Conservation (phyloP, 2,329 filamentous ascomycete species). For the Davidsoniella australis region DNA sequence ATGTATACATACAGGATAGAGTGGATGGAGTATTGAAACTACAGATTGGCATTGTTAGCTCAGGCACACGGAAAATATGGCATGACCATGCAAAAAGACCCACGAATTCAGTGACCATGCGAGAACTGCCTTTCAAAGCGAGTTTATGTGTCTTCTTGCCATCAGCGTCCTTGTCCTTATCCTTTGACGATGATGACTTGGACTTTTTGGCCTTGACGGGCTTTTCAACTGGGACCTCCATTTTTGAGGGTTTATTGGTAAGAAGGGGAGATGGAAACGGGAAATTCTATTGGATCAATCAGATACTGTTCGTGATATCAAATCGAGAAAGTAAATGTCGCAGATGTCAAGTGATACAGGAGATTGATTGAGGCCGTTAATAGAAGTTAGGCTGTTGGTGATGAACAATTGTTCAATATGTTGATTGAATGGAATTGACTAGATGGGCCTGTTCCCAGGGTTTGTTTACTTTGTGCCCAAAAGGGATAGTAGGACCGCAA, state of each 20-base stretch:
- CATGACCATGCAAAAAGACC: slow-evolving; percentile 20
- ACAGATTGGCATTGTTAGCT: slow-evolving; percentile 1
- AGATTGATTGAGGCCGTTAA: not conserved
- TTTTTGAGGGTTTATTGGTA: not conserved
- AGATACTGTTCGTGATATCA: not conserved
- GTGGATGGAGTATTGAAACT: slow-evolving; percentile 97
- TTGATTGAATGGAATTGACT: not conserved
- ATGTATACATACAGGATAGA: slow-evolving; percentile 58
- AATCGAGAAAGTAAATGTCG: not conserved
- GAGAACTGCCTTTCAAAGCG: slow-evolving; percentile 66
- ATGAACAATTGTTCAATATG: not conserved
- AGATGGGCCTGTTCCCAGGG: not conserved
- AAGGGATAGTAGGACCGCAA: not conserved
- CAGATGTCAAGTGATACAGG: not conserved
- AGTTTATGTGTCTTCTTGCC: slow-evolving; percentile 92
- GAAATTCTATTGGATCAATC: not conserved
- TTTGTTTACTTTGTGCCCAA: slow-evolving; percentile 8
- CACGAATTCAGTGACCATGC: slow-evolving; percentile 90
- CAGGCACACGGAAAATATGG: no score
- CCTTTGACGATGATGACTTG: slow-evolving; percentile 5
- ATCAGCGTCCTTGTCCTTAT: slow-evolving; percentile 32
- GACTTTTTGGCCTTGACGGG: slow-evolving; percentile 9
- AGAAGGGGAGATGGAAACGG: no score
- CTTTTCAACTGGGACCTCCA: slow-evolving; percentile 1
- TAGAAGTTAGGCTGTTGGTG: not conserved